These are phyloP conservation scores for Rhododendron henanense DNA, from an alignment of 148 eudicot species.

Conservation along the genomic window DNA sequence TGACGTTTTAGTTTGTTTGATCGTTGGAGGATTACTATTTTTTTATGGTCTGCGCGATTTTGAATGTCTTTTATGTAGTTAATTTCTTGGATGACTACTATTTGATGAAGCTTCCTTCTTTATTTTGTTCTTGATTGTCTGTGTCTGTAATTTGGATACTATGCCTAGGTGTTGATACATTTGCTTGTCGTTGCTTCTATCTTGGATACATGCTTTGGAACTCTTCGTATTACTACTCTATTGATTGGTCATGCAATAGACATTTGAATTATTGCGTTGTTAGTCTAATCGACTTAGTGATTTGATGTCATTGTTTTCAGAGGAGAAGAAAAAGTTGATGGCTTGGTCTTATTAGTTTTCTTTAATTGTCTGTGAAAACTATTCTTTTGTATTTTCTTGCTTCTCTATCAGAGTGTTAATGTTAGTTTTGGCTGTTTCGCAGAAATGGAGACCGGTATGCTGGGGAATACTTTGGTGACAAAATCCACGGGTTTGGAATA, in stretches of 20 bases:
- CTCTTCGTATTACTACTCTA: not conserved
- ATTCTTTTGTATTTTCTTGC: no score
- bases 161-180: not conserved
- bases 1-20: not conserved
- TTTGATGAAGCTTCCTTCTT: not conserved
- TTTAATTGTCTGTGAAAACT: not conserved
- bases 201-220: not conserved
- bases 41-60: not conserved
- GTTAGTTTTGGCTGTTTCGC: constrained; percentile 5
- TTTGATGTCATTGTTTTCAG: not conserved
- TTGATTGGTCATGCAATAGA: not conserved
- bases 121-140: not conserved
- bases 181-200: not conserved
- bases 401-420: not conserved
- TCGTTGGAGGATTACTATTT: not conserved
- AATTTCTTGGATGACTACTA: not conserved
- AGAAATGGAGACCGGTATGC: constrained; percentile 94
- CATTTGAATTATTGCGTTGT: not conserved
- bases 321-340: not conserved
- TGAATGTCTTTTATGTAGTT: not conserved
- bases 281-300: not conserved
- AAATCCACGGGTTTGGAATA: constrained; percentile 87
- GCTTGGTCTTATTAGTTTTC: not conserved
- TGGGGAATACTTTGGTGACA: constrained; percentile 94
- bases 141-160: not conserved